These are phyloP conservation scores for Coix lacrymajobi DNA, from an alignment of 176 grass and related monocot genomes.

Conservation along the genomic window DNA sequence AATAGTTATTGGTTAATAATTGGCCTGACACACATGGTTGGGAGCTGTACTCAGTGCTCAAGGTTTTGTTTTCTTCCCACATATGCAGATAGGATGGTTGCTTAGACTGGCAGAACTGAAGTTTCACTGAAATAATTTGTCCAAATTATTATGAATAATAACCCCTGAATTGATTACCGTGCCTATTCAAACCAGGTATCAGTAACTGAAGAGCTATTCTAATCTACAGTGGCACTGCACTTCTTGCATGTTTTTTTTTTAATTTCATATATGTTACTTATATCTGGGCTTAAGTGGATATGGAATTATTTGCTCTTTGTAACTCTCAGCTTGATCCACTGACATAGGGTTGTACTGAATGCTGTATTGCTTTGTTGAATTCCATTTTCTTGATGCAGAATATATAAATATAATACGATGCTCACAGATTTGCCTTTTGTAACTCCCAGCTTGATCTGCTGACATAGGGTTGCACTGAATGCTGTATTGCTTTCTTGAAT, in stretches of 20 bases:
- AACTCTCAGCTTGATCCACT: not conserved
- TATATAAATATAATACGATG: not conserved
- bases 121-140: not conserved
- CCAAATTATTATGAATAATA: not conserved
- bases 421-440: not conserved
- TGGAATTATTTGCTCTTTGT: not conserved
- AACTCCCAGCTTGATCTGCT: not conserved
- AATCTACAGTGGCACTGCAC: not conserved
- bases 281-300: not conserved
- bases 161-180: not conserved
- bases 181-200: not conserved
- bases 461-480: not conserved
- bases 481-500: constrained; percentile 12
- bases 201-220: not conserved
- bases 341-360: not conserved
- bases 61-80: not conserved
- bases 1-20: not conserved
- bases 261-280: not conserved
- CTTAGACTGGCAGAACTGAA: not conserved
- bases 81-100: constrained; percentile 6
- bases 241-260: not conserved
- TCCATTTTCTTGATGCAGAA: not conserved
- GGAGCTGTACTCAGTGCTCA: not conserved
- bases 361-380: constrained; percentile 12
- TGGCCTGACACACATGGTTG: not conserved